Base-by-base conservation (phyloP, 164 flowering plant genomes). In the Magnolia kwangsiensis region DNA sequence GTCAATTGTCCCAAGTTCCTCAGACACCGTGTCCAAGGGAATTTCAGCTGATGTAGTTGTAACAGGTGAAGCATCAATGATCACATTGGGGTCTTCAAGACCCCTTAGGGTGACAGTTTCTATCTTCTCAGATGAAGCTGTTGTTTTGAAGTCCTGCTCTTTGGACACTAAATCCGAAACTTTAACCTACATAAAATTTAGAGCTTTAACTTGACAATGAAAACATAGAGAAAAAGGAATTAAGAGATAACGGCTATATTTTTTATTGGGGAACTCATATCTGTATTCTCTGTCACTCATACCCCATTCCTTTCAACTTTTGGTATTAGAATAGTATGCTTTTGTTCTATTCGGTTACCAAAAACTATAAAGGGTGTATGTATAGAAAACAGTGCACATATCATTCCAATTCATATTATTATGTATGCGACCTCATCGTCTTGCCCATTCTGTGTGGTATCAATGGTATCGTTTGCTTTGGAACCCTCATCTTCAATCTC, bases 251-350 rank as follows among this genome's bases (percentile, higher is more conserved):
- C 45, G 45, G 45, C 45, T 65, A 65, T 4, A n/a, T 19, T 64
- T 64, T n/a, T 11, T 64, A n/a, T 18, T 64, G 10, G 27, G 27
- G 67, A 18, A n/a, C 23, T 64, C 67, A 64, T 64, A 58, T 55
- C 65, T 74, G 78, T 77, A 27, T 75, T 75, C 77, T 75, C 79
- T 18, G 51, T 55, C 16, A 55, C 61, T 8, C 18, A 55, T 55
- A 55, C 18, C 18, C 61, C 61, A 55, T 55, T 55, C 18, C 61
- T 55, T 11, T 55, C 61, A 11, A 16, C 61, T 16, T 55, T 16
- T 10, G 18, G 16, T 55, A 10, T 3, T 55, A 55, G 61, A 16
- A 7, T 11, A 55, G 55, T 55, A 63, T 37, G 59, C 59, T 37
- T 78, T 59, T 76, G 9, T 64, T 64, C 16, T 55, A 16, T 55